Base-by-base conservation (phyloP, 345 rosid genomes). In the Boechera stricta region DNA sequence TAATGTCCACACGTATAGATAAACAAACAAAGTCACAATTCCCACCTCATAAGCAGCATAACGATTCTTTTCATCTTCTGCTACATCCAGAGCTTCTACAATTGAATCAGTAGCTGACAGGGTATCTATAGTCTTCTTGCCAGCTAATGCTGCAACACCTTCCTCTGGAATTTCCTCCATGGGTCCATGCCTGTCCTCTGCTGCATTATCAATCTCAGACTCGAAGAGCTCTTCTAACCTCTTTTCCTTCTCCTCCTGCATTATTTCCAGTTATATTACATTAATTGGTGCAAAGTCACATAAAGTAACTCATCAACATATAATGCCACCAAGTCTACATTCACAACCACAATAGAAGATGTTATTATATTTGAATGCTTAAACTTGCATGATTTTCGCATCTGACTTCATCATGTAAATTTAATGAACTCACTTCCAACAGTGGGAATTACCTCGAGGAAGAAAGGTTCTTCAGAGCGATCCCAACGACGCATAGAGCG, bases 401-500 rank as follows among this genome's bases (percentile, higher is more conserved):
- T 57, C 11, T 57, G 11, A 57, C 15, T 15, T 57, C 39, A 57
- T 32, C 26, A 42, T 39, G 18, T 51, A 68, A 60, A 47, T 8
- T 64, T 13, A 64, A 21, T 7, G 16, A 59, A 56, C 33, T 10
- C 45, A 26, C 32, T 72, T 64, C 62, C 52, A 45, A 13, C 11
- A 56, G 41, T 33, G 62, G 41, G 51, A 33, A 52, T 53, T 73
- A 95, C 97, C 94, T 92, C 99, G 63, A 92, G 87, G 83, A 95
- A 95, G 82, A 95, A 92, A 35, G 92, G 99, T 72, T 95, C 99
- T 63, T 95, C 97, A 31, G 97, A 87, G 63, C 96, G 96, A 79
- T 92, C 99, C 99, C 99, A 95, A 33, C 99, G 94, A 45, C 98
- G 94, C 75, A 95, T 88, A 32, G 99, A 95, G 55, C 96, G 86